Evolutionary conservation across 176 grass and related monocot species (phyloP), one percentile per base, ranked within the genome.

Genomic region (Triticum turgidum): DNA sequence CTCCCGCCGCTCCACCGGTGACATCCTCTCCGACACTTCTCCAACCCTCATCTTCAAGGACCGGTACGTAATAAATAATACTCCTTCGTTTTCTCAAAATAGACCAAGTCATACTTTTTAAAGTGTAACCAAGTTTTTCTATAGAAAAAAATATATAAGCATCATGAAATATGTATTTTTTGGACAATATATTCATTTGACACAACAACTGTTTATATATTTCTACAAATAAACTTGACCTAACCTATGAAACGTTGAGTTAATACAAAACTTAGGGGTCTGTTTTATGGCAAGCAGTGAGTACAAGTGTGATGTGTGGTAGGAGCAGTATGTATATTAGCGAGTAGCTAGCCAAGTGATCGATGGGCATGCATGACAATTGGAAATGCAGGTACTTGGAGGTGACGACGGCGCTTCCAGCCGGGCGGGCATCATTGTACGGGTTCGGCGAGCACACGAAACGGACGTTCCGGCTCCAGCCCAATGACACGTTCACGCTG

Each of bases 361-460:
- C 0, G 2, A 49, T 74, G n/a, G 39, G 3, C 71, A 74, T 25
- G 3, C 70, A 73, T 27, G 11, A 6, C 7, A 47, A 74, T 3
- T 18, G n/a, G 11, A 25, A 47, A 73, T 12, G 33, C 24, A 80
- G 78, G 29, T 98, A 98, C 83, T 77, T 98, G 58, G 95, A 95
- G 86, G 75, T 98, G 11, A 93, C 89, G 4, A 85, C 95, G 24
- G 59, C 77, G 42, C 88, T 95, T 8, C 93, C 95, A 2, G 75
- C 58, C 1, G 83, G 6, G 3, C 68, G 69, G 6, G 61, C 95
- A 5, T 95, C 89, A 30, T 83, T 98, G 25, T 98, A 95, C 68
- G 95, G 95, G 11, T 84, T 98, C 4, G 95, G 95, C 9, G 95
- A 98, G 89, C 95, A 98, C 34, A 98, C 95, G 4, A 98, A 95